Conservation (phyloP, 495 filamentous ascomycete genomes). For the Penicillium parvum region DNA sequence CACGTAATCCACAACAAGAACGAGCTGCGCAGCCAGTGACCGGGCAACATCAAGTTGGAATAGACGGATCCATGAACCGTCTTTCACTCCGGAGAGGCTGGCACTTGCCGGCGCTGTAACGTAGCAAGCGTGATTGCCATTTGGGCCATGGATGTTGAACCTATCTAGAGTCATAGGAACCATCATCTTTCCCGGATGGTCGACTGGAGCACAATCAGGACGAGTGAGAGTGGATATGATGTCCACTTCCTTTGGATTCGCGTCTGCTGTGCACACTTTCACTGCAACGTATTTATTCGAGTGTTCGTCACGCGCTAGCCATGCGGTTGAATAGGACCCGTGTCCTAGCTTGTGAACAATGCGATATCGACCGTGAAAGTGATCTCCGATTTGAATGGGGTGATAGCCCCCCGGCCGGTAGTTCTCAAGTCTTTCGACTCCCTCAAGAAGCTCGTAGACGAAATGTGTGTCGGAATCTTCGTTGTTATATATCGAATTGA, state of each 20-base stretch:
- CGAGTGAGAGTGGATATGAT: constrained; percentile 17
- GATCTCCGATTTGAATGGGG: constrained; percentile 30
- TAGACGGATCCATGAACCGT: constrained; percentile 26
- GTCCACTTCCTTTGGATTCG: constrained; percentile 22
- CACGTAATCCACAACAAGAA: constrained; percentile 27
- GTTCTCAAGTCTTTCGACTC: constrained; percentile 28
- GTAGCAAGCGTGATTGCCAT: constrained; percentile 40
- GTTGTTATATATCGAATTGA: too few relatives aligned
- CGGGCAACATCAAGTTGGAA: constrained; percentile 41
- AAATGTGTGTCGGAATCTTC: too few relatives aligned
- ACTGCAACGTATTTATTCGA: constrained; percentile 27
- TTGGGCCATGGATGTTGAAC: constrained; percentile 39
- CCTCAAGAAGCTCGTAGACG: constrained; percentile 28
- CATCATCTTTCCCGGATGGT: constrained; percentile 18
- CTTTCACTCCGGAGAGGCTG: constrained; percentile 29
- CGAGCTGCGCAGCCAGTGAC: constrained; percentile 37
- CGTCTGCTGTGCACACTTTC: constrained; percentile 29
- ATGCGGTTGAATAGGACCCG: constrained; percentile 31
- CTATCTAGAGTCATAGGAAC: constrained; percentile 36
- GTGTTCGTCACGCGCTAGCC: constrained; percentile 28
- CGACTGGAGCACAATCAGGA: constrained; percentile 4
- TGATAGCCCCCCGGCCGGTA: constrained; percentile 33
- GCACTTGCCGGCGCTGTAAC: constrained; percentile 26
- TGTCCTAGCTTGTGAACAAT: constrained; percentile 34
- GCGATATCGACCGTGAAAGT: constrained; percentile 31